These are phyloP conservation scores for Cercospora sojina DNA, from an alignment of 2,329 filamentous ascomycete species.

Conservation along the genomic window DNA sequence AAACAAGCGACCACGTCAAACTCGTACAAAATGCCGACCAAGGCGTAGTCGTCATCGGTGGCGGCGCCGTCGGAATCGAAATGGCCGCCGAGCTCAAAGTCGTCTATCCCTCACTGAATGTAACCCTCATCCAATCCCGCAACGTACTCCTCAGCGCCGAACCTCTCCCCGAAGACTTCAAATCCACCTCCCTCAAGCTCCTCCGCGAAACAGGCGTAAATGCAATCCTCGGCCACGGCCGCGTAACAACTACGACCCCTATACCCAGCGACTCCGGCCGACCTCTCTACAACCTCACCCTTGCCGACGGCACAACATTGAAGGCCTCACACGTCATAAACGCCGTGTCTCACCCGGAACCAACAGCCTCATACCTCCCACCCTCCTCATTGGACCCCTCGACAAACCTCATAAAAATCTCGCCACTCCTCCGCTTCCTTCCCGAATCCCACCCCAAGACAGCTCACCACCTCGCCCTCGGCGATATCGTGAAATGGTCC, in stretches of 20 bases:
- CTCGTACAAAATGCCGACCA: constrained; percentile 51
- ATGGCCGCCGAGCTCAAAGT: constrained; percentile 77
- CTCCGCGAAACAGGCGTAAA: constrained; percentile 64
- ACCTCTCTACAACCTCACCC: constrained; percentile 50
- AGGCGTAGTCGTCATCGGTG: constrained; percentile 71
- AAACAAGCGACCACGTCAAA: constrained; percentile 61
- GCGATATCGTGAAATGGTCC: constrained; percentile 69
- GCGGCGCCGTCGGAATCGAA: constrained; percentile 75
- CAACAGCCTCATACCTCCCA: constrained; percentile 65
- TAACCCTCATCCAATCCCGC: constrained; percentile 75
- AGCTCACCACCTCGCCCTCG: constrained; percentile 64
- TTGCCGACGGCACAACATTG: constrained; percentile 61
- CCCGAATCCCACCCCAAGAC: constrained; percentile 54
- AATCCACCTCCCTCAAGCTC: constrained; percentile 59
- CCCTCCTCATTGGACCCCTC: constrained; percentile 54
- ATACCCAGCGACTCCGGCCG: constrained; percentile 37
- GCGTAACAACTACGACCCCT: constrained; percentile 52
- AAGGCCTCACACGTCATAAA: constrained; percentile 65
- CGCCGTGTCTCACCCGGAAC: constrained; percentile 63
- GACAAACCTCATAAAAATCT: constrained; percentile 65
- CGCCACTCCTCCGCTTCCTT: constrained; percentile 57
- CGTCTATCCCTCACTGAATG: constrained; percentile 60
- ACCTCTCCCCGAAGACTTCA: constrained; percentile 67
- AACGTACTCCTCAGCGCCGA: constrained; percentile 70
- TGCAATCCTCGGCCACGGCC: constrained; percentile 58